These are phyloP conservation scores for Diaporthe longicolla DNA, from an alignment of 2,329 filamentous ascomycete genomes.

Conservation along the genomic window DNA sequence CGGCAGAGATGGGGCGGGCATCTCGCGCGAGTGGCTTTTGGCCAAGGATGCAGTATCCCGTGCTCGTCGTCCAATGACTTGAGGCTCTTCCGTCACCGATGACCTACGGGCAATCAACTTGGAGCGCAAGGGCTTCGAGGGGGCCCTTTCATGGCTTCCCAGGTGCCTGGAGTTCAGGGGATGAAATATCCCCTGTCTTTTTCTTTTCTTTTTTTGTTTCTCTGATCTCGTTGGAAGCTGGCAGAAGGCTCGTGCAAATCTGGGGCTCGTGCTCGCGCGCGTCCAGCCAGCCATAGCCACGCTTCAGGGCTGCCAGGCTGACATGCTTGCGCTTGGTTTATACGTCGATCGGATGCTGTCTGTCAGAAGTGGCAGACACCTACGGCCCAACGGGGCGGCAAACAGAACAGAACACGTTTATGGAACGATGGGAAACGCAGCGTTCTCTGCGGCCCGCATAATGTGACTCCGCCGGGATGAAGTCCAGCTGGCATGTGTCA, in stretches of 20 bases:
- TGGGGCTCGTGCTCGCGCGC: not conserved
- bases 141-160: not conserved
- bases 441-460: not conserved
- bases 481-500: slow-evolving; percentile 30
- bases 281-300: slow-evolving; percentile 6
- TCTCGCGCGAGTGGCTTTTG: slow-evolving; percentile 19
- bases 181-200: not conserved
- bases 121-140: slow-evolving; percentile 3
- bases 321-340: not conserved
- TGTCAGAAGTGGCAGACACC: not conserved
- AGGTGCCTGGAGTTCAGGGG: not conserved
- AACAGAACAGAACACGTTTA: slow-evolving; percentile 26
- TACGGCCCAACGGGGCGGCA: not conserved
- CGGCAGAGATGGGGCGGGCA: slow-evolving; percentile 22
- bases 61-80: slow-evolving; percentile 25
- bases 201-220: not conserved
- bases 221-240: not conserved
- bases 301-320: not conserved
- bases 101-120: slow-evolving; percentile 18
- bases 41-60: slow-evolving; percentile 31
- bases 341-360: not conserved
- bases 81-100: slow-evolving; percentile 25
- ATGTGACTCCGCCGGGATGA: slow-evolving; percentile 18
- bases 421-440: slow-evolving; percentile 7
- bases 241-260: slow-evolving; percentile 22